Evolutionary conservation across 768 basidiomycete species (phyloP), one percentile per base, ranked within the genome.

Genomic region (Lentinula detonsa): DNA sequence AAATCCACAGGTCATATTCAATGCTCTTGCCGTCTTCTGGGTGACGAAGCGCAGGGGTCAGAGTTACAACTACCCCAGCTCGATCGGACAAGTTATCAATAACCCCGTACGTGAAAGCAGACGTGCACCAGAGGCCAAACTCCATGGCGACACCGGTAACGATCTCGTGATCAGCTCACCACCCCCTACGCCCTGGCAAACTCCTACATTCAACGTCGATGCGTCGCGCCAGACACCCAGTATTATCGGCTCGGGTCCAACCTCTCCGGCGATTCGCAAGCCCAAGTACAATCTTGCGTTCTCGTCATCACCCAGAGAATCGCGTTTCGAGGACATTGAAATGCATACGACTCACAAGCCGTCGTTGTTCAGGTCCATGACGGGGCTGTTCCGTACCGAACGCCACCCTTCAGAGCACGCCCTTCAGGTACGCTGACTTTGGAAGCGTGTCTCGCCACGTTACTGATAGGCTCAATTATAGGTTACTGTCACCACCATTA

Each of bases 11-110:
- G 45, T 57, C 42, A 57, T 49, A 15, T 59, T 59, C 45, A 59
- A 59, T 9, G 57, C 57, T 11, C 46, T 59, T 3, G 46, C 45
- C 33, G 18, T 59, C 7, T 59, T 59, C 45, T 59, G 57, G 57
- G 37, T 59, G 16, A 59, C 57, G 10, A 57, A 31, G 15, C 18
- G 31, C 2, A 33, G 40, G 6, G 42, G 55, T 5, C 46, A 48
- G 21, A 48, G 18, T 11, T 48, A 48, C 4, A 48, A 48, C n/a
- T 48, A 48, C 21, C 18, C 46, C 18, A 48, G 46, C 21, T 48
- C 46, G 3, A 48, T 48, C 21, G 46, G 46, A 4, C 46, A 21
- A 13, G 46, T 8, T 0, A 5, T 23, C 9, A 48, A 48, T 11
- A 43, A 43, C 16, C 18, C 46, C 21, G 46, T 3, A 3, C 46